Conservation (phyloP, 2,329 filamentous ascomycete species). For the Raffaelea arxii region DNA sequence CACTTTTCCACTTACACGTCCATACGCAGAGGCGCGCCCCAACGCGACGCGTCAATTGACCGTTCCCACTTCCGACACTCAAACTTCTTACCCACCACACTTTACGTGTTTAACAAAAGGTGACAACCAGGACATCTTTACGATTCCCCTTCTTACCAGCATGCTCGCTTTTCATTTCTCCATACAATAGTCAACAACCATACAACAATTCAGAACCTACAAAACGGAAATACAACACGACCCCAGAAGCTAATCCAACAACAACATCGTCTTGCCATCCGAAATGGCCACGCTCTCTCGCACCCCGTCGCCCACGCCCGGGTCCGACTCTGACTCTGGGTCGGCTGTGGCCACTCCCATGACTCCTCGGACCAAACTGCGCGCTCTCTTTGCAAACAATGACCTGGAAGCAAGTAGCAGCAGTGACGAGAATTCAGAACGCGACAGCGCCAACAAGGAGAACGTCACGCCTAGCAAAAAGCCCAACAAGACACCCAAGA, state of each 20-base stretch:
- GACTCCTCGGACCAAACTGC: conserved; percentile 46
- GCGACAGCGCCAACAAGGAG: conserved; percentile 6
- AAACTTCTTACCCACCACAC: no score
- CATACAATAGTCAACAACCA: no score
- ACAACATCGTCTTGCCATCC: background rate
- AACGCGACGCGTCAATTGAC: no score
- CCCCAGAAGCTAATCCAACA: background rate
- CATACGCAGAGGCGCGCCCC: no score
- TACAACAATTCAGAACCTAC: no score
- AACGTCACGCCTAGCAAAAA: conserved; percentile 2
- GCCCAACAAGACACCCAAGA: background rate
- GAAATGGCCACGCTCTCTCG: conserved; percentile 11
- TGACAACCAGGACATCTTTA: no score
- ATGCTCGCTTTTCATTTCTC: no score
- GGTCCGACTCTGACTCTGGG: conserved; percentile 31
- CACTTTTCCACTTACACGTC: no score
- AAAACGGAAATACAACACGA: no score
- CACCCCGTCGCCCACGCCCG: conserved; percentile 23
- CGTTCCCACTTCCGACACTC: no score
- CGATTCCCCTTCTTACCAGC: no score
- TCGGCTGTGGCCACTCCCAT: conserved; percentile 34
- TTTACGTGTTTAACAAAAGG: no score
- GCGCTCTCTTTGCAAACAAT: conserved; percentile 27
- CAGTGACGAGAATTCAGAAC: conserved; percentile 4
- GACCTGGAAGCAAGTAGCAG: conserved; percentile 5